Evolutionary conservation across 2,329 filamentous ascomycete genomes (phyloP).

Genomic region (Stemphylium lycopersici): DNA sequence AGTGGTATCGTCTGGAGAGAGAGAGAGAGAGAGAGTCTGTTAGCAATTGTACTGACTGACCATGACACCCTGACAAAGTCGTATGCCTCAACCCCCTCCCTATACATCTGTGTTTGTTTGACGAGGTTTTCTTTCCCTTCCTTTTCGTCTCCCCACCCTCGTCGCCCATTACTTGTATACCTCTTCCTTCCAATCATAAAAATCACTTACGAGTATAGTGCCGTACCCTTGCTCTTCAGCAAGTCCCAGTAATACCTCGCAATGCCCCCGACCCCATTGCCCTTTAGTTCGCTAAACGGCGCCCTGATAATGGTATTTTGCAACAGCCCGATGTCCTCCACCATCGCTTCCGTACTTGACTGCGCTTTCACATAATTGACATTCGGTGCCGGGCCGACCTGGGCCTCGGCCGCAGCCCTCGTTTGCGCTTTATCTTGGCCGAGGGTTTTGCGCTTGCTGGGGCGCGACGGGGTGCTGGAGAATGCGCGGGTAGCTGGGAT

Average conservation of each 20-base stretch:
- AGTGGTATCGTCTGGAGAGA: slow-evolving; percentile 18
- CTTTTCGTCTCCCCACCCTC: neutral
- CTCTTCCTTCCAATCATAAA: neutral
- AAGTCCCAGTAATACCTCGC: slow-evolving; percentile 28
- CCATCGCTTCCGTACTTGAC: slow-evolving; percentile 12
- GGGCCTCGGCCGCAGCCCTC: slow-evolving; percentile 10
- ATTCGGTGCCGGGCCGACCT: slow-evolving; percentile 17
- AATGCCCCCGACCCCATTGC: slow-evolving; percentile 3
- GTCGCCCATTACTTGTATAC: neutral
- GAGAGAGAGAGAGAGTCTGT: neutral
- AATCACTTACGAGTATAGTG: slow-evolving; percentile 24
- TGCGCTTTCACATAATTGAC: slow-evolving; percentile 10
- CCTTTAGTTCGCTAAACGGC: slow-evolving; percentile 18
- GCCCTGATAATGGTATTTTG: slow-evolving; percentile 30
- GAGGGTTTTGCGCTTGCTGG: slow-evolving; percentile 9
- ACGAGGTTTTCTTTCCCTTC: neutral
- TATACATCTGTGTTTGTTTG: neutral
- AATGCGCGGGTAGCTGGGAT: slow-evolving; percentile 26
- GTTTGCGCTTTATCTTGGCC: slow-evolving; percentile 16
- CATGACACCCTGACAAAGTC: neutral
- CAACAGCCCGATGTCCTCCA: slow-evolving; percentile 32
- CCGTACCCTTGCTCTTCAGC: slow-evolving; percentile 23
- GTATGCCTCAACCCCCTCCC: neutral
- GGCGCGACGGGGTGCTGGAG: slow-evolving; percentile 29
- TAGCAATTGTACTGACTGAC: slow-evolving; percentile 1